A percentile compares a stretch with the other conserved stretches of the same genome.
Conservation (phyloP, 768 basidiomycete genomes). For the Albatrellus ellisii region DNA sequence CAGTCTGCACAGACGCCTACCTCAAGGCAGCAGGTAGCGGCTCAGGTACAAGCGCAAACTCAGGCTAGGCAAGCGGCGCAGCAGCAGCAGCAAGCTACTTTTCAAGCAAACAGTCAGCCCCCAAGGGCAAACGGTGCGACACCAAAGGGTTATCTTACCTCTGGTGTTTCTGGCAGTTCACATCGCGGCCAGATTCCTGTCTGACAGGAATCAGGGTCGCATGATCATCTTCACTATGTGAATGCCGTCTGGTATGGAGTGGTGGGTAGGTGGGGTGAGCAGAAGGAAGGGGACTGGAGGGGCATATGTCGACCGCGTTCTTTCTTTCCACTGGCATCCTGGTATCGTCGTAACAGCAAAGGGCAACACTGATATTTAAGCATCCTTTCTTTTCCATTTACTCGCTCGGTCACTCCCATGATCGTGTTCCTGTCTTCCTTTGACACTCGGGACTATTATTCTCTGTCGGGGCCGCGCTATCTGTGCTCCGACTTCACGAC, state of each 20-base stretch:
- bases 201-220: slow-evolving; percentile 10
- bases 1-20: slow-evolving; percentile 27
- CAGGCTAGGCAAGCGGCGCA: slow-evolving; percentile 12
- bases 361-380: no score
- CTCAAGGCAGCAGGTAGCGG: slow-evolving; percentile 23
- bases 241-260: background rate
- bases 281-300: background rate
- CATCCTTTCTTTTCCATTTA: no score
- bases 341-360: background rate
- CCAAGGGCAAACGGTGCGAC: slow-evolving; percentile 17
- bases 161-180: slow-evolving; percentile 10
- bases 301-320: background rate
- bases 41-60: slow-evolving; percentile 13
- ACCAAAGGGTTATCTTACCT: slow-evolving; percentile 10
- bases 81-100: slow-evolving; percentile 20
- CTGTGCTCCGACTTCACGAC: no score
- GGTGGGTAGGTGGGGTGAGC: background rate
- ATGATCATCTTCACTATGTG: background rate
- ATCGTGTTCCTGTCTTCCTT: no score
- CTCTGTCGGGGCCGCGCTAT: no score
- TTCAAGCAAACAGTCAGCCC: slow-evolving; percentile 18
- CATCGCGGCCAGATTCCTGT: slow-evolving; percentile 16
- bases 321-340: background rate
- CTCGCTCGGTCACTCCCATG: no score
- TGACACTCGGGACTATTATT: no score